Conservation (phyloP, 2,329 filamentous ascomycete species). For the Alternaria panax region DNA sequence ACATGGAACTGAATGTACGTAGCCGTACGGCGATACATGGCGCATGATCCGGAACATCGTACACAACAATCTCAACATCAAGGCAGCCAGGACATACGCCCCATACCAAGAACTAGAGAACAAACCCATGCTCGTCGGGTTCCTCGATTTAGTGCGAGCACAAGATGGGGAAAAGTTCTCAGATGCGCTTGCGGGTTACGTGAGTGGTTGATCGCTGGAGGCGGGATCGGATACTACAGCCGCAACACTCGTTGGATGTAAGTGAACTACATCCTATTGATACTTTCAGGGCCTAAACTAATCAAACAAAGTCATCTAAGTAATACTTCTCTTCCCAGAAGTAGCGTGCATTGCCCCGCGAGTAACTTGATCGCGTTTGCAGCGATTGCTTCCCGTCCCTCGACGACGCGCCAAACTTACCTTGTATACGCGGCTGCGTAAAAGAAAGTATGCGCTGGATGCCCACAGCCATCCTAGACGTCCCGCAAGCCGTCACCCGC, state of each 20-base stretch:
- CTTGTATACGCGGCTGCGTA: constrained; percentile 36
- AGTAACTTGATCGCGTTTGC: constrained; percentile 40
- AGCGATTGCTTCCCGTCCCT: constrained; percentile 40
- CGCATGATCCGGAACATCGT: constrained; percentile 29
- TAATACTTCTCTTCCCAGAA: constrained; percentile 35
- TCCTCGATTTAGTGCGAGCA: constrained; percentile 41
- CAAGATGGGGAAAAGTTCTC: constrained; percentile 32
- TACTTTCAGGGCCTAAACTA: not conserved
- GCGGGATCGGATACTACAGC: constrained; percentile 43
- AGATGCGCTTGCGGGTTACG: constrained; percentile 33
- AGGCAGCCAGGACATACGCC: constrained; percentile 37
- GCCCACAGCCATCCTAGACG: constrained; percentile 32
- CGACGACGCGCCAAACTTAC: constrained; percentile 34
- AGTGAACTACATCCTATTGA: not conserved
- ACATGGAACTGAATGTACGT: not conserved
- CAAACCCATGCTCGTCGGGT: constrained; percentile 60
- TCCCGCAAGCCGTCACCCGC: constrained; percentile 34
- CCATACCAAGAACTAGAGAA: constrained; percentile 65
- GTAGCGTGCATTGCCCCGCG: constrained; percentile 31
- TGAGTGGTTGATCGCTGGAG: constrained; percentile 36
- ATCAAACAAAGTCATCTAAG: constrained; percentile 29
- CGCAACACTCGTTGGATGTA: constrained; percentile 30
- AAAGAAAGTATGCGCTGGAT: constrained; percentile 45
- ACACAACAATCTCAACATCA: constrained; percentile 31
- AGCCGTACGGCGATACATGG: constrained; percentile 28